Evolutionary conservation across 129 eudicot species (phyloP).

Genomic region (sunflower (Helianthus annuus)): DNA sequence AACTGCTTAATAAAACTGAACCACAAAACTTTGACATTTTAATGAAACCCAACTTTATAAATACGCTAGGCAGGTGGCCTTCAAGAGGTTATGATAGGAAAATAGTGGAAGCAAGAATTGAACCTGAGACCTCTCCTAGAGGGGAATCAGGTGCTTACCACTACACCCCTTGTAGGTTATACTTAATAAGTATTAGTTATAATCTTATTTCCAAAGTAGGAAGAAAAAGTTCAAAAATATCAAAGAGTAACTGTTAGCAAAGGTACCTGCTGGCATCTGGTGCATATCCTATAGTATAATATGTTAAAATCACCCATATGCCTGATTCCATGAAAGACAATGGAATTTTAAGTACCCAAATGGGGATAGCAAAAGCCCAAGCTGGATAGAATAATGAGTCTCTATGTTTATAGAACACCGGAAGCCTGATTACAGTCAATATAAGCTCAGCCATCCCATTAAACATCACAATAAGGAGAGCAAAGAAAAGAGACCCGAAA

Average conservation of each 20-base stretch:
- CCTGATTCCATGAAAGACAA: constrained; percentile 38
- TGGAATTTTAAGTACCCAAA: constrained; percentile 36
- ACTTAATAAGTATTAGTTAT: too few species aligned
- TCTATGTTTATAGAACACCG: constrained; percentile 38
- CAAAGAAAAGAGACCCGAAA: constrained; percentile 34
- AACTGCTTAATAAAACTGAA: constrained; percentile 31
- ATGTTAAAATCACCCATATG: constrained; percentile 43
- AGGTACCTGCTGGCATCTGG: constrained; percentile 29
- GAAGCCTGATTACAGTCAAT: constrained; percentile 37
- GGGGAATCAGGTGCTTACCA: too few species aligned
- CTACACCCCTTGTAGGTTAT: too few species aligned
- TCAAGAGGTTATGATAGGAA: too few species aligned
- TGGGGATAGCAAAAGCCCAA: constrained; percentile 41
- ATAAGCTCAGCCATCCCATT: constrained; percentile 44
- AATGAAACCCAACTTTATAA: too few species aligned
- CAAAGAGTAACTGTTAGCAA: too few species aligned
- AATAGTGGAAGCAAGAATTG: too few species aligned
- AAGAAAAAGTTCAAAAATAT: too few species aligned
- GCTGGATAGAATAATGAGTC: constrained; percentile 39
- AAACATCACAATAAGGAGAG: constrained; percentile 39
- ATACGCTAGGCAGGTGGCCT: too few species aligned
- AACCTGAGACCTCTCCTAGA: too few species aligned
- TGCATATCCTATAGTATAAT: constrained; percentile 36
- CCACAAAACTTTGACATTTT: background rate
- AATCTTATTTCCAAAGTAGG: too few species aligned